phyloP scores from a whole-genome alignment of 148 eudicot genomes.

The Vaccinium vitisidaea region DNA sequence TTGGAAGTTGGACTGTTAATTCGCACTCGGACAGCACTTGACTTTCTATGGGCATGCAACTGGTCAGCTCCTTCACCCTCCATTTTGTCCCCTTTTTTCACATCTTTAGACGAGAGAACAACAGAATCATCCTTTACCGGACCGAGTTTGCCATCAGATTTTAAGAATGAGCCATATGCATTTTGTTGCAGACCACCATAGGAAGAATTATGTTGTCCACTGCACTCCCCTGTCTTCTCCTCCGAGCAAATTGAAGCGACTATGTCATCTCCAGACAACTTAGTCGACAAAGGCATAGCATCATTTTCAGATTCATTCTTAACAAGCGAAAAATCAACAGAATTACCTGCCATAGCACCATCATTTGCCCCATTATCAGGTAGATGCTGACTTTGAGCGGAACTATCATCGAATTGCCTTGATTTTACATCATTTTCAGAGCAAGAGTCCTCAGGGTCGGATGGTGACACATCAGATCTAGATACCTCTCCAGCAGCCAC shows the following conservation, averaged over 20 bases:
- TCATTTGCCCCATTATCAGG: conserved; percentile 10
- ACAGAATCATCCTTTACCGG: conserved; percentile 16
- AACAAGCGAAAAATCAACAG: not conserved
- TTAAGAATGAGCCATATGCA: not conserved
- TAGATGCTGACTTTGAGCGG: conserved; percentile 12
- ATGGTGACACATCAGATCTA: conserved; percentile 53
- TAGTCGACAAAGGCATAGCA: conserved; percentile 8
- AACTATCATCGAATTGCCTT: conserved; percentile 23
- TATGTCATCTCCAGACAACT: conserved; percentile 20
- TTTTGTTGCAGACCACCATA: conserved; percentile 3
- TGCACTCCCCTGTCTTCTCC: conserved; percentile 13
- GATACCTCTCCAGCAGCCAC: conserved; percentile 93
- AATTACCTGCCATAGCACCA: conserved; percentile 17
- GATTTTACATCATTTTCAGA: conserved; percentile 28
- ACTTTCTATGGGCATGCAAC: conserved; percentile 16
- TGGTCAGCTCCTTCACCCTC: conserved; percentile 10
- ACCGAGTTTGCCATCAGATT: conserved; percentile 6
- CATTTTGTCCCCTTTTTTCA: conserved; percentile 3
- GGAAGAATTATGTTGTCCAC: conserved; percentile 10
- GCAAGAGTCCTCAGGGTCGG: conserved; percentile 41
- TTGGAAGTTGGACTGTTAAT: conserved; percentile 8
- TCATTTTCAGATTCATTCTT: not conserved
- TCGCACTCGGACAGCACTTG: not conserved
- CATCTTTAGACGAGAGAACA: conserved; percentile 22
- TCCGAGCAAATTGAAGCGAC: conserved; percentile 13